Evolutionary conservation across 2,329 filamentous ascomycete genomes (phyloP).

Genomic region (Dendrostoma leiphaemia): DNA sequence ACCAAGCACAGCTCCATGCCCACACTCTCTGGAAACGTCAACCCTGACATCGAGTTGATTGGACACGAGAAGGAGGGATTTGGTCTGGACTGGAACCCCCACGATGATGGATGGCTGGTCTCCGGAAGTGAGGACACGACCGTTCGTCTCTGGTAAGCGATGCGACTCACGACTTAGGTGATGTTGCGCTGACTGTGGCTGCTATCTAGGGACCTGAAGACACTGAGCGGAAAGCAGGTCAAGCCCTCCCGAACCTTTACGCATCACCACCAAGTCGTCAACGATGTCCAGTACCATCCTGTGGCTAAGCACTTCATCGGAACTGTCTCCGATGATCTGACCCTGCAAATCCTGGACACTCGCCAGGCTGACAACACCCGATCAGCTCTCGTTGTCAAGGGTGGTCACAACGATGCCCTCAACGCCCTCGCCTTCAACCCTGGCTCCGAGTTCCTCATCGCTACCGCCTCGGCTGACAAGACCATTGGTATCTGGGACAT

Average conservation of each 20-base stretch:
- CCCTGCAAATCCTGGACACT: slow-evolving; percentile 88
- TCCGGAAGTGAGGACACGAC: slow-evolving; percentile 92
- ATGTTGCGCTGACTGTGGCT: slow-evolving; percentile 1
- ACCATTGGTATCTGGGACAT: slow-evolving; percentile 95
- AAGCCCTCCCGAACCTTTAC: slow-evolving; percentile 74
- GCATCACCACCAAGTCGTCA: slow-evolving; percentile 87
- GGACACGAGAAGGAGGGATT: slow-evolving; percentile 91
- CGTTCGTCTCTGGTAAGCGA: slow-evolving; percentile 80
- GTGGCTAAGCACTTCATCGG: slow-evolving; percentile 82
- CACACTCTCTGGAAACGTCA: slow-evolving; percentile 69
- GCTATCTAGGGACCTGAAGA: slow-evolving; percentile 15
- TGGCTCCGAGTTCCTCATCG: slow-evolving; percentile 82
- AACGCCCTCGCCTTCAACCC: slow-evolving; percentile 97
- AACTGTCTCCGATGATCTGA: slow-evolving; percentile 92
- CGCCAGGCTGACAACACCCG: slow-evolving; percentile 64
- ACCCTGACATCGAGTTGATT: slow-evolving; percentile 78
- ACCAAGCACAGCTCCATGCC: slow-evolving; percentile 76
- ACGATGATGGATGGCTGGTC: slow-evolving; percentile 75
- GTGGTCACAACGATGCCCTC: slow-evolving; percentile 87
- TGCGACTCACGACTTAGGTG: background rate
- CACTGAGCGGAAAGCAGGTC: slow-evolving; percentile 61
- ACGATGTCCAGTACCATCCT: slow-evolving; percentile 95
- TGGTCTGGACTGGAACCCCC: slow-evolving; percentile 88
- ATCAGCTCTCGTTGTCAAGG: slow-evolving; percentile 66
- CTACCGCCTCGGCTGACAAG: slow-evolving; percentile 93